Evolutionary conservation across 805 yeast species (phyloP).

Genomic region (Candida boleticola): DNA sequence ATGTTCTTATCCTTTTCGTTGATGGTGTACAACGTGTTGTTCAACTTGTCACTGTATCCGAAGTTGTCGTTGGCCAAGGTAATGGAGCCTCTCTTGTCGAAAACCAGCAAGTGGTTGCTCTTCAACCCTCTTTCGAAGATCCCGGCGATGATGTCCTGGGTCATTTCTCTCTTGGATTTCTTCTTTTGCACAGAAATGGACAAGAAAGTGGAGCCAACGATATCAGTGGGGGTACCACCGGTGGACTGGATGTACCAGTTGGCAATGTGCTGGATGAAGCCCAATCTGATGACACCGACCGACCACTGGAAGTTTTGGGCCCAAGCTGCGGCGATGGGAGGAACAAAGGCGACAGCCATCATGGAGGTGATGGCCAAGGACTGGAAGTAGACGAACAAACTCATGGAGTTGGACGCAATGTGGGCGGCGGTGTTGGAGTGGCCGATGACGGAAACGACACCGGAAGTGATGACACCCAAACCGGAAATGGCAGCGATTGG

Average conservation of each 20-base stretch:
- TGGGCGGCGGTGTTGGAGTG: slow-evolving; percentile 93
- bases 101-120: slow-evolving; percentile 11
- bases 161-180: slow-evolving; percentile 22
- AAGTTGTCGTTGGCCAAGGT: slow-evolving; percentile 45
- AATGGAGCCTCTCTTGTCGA: slow-evolving; percentile 29
- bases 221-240: slow-evolving; percentile 82
- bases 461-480: slow-evolving; percentile 82
- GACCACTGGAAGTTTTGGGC: slow-evolving; percentile 96
- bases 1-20: slow-evolving; percentile 62
- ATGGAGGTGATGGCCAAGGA: slow-evolving; percentile 86
- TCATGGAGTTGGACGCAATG: slow-evolving; percentile 93
- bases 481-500: slow-evolving; percentile 92
- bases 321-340: slow-evolving; percentile 99
- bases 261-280: slow-evolving; percentile 78
- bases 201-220: slow-evolving; percentile 61
- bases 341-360: slow-evolving; percentile 91
- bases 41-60: slow-evolving; percentile 40
- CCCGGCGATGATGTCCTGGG: slow-evolving; percentile 15
- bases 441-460: slow-evolving; percentile 81
- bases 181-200: slow-evolving; percentile 83
- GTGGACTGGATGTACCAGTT: slow-evolving; percentile 96
- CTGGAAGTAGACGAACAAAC: slow-evolving; percentile 92
- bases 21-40: slow-evolving; percentile 57
- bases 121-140: slow-evolving; percentile 8
- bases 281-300: slow-evolving; percentile 78